phyloP scores from a whole-genome alignment of 805 yeast genomes.

The Teunomyces kruisii region DNA sequence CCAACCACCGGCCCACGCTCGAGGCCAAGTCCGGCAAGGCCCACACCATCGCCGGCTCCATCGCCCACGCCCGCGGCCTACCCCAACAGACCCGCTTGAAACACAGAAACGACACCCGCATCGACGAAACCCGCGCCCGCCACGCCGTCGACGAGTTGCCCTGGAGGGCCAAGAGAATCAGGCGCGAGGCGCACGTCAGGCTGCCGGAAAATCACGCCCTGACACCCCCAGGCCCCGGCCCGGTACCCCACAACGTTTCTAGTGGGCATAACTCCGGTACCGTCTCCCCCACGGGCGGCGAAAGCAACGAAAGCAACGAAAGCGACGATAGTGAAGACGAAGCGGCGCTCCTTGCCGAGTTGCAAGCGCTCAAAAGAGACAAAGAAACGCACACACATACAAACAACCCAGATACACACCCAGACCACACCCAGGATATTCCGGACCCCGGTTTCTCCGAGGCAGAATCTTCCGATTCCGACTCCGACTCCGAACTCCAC shows the following conservation, averaged over 20 bases:
- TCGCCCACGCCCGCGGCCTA: conserved; percentile 34
- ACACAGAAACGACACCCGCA: conserved; percentile 26
- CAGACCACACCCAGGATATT: too few species aligned
- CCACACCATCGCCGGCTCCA: conserved; percentile 28
- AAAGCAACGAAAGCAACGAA: too few species aligned
- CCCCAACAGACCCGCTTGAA: conserved; percentile 34
- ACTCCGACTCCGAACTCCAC: conserved; percentile 15
- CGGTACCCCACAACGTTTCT: too few species aligned
- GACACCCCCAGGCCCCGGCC: too few species aligned
- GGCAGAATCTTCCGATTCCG: conserved; percentile 7
- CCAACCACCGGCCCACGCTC: conserved; percentile 43
- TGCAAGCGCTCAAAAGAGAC: too few species aligned
- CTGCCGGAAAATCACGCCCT: too few species aligned
- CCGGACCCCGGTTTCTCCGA: conserved; percentile 6
- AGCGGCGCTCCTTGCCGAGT: not conserved
- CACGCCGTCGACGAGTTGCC: conserved; percentile 24
- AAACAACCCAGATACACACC: too few species aligned
- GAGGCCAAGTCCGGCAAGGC: conserved; percentile 41
- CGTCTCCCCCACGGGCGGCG: too few species aligned
- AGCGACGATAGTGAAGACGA: conserved; percentile 4
- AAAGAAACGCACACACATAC: too few species aligned
- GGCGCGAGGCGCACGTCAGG: too few species aligned
- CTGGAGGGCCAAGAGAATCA: too few species aligned
- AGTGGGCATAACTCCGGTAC: too few species aligned
- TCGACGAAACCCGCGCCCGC: conserved; percentile 15